phyloP scores from a whole-genome alignment of 202 grass and related monocot species.

The Saccharum hybrid region DNA sequence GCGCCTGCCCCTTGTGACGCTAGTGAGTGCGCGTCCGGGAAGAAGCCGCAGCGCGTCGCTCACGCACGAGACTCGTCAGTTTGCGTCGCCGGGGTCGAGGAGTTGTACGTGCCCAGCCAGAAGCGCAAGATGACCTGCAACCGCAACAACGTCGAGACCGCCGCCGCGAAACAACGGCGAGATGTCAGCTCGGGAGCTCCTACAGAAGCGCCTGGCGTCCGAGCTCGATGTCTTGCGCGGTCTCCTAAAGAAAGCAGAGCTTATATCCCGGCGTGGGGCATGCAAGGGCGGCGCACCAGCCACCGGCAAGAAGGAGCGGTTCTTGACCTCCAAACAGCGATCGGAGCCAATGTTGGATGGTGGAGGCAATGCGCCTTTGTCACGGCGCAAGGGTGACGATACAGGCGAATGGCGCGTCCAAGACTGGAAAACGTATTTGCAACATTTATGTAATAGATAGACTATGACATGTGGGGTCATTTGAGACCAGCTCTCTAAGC shows the following conservation, averaged over 20 bases:
- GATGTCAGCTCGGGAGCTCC: background rate
- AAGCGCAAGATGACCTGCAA: background rate
- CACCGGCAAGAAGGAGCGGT: background rate
- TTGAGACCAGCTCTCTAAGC: no score
- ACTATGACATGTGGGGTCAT: no score
- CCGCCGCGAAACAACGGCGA: no score
- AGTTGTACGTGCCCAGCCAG: background rate
- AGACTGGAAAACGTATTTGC: no score
- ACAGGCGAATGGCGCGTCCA: no score
- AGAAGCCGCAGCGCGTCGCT: background rate
- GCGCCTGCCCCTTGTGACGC: background rate
- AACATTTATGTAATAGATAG: no score
- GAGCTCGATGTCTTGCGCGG: slow-evolving; percentile 40
- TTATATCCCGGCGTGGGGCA: background rate
- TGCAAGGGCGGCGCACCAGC: background rate
- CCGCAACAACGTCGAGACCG: background rate
- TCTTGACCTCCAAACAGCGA: background rate
- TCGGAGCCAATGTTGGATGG: background rate
- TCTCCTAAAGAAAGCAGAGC: slow-evolving; percentile 17
- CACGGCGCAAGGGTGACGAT: no score
- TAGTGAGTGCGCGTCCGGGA: background rate
- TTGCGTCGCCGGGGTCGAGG: background rate
- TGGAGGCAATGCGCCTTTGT: background rate
- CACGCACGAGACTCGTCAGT: background rate
- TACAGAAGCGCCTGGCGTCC: slow-evolving; percentile 21